A percentile compares a stretch with the other conserved stretches of the same genome.
phyloP scores from a whole-genome alignment of 495 filamentous ascomycete species.

The Podospora pseudopauciseta region DNA sequence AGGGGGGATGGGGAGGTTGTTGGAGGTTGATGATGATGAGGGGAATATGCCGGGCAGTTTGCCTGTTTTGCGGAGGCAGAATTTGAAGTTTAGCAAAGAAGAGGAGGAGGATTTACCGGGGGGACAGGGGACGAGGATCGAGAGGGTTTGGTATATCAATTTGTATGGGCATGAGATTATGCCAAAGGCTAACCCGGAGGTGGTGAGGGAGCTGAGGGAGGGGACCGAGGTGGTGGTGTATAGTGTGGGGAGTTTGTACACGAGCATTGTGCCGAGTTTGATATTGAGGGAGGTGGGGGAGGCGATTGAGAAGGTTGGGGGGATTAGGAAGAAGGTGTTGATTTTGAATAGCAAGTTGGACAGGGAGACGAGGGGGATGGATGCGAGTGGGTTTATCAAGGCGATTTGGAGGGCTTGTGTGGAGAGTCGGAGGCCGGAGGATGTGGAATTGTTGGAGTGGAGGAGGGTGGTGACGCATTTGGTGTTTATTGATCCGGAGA shows the following conservation, averaged over 20 bases:
- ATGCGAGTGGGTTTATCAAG: slow-evolving; percentile 71
- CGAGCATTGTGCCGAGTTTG: slow-evolving; percentile 70
- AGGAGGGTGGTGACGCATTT: slow-evolving; percentile 75
- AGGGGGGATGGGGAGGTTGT: slow-evolving; percentile 25
- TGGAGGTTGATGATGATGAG: slow-evolving; percentile 59
- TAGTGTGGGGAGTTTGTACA: slow-evolving; percentile 87
- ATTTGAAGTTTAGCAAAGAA: slow-evolving; percentile 75
- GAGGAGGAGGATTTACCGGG: slow-evolving; percentile 62
- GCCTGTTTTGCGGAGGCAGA: slow-evolving; percentile 70
- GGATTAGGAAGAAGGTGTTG: slow-evolving; percentile 68
- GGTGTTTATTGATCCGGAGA: slow-evolving; percentile 54
- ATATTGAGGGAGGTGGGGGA: slow-evolving; percentile 62
- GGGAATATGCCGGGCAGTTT: slow-evolving; percentile 84
- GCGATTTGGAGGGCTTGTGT: slow-evolving; percentile 69
- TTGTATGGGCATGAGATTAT: slow-evolving; percentile 89
- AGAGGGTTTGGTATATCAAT: slow-evolving; percentile 94
- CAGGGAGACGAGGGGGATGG: slow-evolving; percentile 72
- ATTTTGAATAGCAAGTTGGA: slow-evolving; percentile 81
- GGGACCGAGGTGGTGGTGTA: slow-evolving; percentile 70
- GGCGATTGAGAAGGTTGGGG: slow-evolving; percentile 37
- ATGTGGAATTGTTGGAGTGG: slow-evolving; percentile 27
- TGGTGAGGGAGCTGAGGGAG: slow-evolving; percentile 57
- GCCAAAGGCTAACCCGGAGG: slow-evolving; percentile 73
- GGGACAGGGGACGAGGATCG: slow-evolving; percentile 72
- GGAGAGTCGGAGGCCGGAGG: slow-evolving; percentile 41